These are phyloP conservation scores for Bipolaris zeicola DNA, from an alignment of 2,329 filamentous ascomycete genomes.

Conservation along the genomic window DNA sequence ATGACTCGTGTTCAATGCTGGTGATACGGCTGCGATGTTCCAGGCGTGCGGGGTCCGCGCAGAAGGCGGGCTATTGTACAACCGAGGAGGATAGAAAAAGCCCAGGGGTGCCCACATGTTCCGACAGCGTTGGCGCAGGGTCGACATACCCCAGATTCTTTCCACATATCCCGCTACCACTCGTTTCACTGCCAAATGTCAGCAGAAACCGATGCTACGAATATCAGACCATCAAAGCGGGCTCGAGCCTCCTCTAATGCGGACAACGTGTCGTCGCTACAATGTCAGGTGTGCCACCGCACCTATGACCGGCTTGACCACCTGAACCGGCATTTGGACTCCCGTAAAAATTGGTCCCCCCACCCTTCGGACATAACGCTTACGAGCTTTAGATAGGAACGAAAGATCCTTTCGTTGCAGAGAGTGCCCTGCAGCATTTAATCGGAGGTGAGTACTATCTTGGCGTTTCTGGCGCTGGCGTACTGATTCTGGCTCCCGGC, in stretches of 20 bases:
- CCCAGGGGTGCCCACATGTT: constrained; percentile 4
- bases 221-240: neutral
- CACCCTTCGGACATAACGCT: neutral
- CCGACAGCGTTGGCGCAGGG: neutral
- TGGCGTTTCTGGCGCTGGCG: neutral
- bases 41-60: neutral
- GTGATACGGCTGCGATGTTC: too few species aligned
- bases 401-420: constrained; percentile 37
- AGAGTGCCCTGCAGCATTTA: constrained; percentile 39
- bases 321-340: constrained; percentile 39
- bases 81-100: neutral
- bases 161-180: constrained; percentile 9
- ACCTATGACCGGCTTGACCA: constrained; percentile 40
- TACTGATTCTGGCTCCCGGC: neutral
- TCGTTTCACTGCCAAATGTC: constrained; percentile 4
- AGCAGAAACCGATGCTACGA: constrained; percentile 1
- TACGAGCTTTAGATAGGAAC: constrained; percentile 27
- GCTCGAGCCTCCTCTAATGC: constrained; percentile 1
- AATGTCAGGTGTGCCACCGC: constrained; percentile 37
- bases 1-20: too few species aligned
- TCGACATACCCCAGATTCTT: constrained; percentile 6
- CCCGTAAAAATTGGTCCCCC: constrained; percentile 18
- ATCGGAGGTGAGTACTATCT: constrained; percentile 13
- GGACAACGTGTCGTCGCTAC: constrained; percentile 4
- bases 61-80: neutral